These are phyloP conservation scores for Mallotus nudiflorus DNA, from an alignment of 345 rosid species.

Conservation along the genomic window DNA sequence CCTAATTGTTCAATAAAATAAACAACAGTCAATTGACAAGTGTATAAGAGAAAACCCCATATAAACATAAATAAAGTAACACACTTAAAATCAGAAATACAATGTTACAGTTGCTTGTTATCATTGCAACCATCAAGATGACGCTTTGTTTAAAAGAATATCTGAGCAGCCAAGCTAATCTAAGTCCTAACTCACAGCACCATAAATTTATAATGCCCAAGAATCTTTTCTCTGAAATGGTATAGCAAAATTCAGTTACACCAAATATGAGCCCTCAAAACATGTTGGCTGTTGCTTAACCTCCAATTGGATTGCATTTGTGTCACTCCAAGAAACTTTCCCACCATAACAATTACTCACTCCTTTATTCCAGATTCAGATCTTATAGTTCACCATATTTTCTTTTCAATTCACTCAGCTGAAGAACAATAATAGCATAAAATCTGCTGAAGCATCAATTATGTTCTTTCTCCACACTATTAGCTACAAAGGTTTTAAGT, in stretches of 20 bases:
- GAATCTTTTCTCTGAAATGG: not conserved
- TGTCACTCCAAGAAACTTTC: not conserved
- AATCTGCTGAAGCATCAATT: not conserved
- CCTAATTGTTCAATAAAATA: conserved; percentile 33
- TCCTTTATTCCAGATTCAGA: not conserved
- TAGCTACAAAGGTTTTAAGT: not conserved
- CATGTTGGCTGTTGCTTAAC: no score
- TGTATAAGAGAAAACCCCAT: not conserved
- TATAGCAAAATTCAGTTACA: not conserved
- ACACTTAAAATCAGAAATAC: not conserved
- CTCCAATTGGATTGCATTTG: no score
- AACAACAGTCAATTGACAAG: not conserved
- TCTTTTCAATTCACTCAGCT: not conserved
- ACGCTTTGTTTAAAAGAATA: not conserved
- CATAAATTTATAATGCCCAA: not conserved
- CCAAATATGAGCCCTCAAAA: no score
- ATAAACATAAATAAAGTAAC: not conserved
- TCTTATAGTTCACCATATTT: not conserved
- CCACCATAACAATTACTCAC: not conserved
- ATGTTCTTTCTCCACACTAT: not conserved
- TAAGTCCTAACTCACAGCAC: not conserved
- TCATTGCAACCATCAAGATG: not conserved
- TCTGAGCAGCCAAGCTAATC: not conserved
- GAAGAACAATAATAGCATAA: not conserved
- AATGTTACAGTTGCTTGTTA: not conserved